Evolutionary conservation across 805 yeast species (phyloP).

Genomic region (Zygotorulaspora sp.): DNA sequence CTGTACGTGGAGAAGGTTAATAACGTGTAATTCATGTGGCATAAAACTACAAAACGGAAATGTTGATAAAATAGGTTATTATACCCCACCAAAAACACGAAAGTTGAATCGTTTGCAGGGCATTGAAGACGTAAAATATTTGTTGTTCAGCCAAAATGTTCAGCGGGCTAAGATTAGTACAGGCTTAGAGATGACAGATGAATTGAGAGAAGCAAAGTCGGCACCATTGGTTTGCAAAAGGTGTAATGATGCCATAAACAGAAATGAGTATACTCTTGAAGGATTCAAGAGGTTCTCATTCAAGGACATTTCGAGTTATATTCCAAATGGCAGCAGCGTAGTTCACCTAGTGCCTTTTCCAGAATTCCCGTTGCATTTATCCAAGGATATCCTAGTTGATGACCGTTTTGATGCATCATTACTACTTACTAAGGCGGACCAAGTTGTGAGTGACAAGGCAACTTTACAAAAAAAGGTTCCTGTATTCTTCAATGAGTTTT

Average conservation of each 20-base stretch:
- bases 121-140: constrained; percentile 26
- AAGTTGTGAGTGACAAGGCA: constrained; percentile 23
- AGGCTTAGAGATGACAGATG: constrained; percentile 7
- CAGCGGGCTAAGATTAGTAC: constrained; percentile 22
- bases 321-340: constrained; percentile 45
- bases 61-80: constrained; percentile 43
- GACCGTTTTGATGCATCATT: constrained; percentile 15
- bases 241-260: constrained; percentile 50
- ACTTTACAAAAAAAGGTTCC: constrained; percentile 24
- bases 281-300: constrained; percentile 32
- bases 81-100: constrained; percentile 26
- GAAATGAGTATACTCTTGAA: constrained; percentile 39
- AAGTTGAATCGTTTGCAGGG: constrained; percentile 6
- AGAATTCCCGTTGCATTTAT: constrained; percentile 67
- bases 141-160: constrained; percentile 30
- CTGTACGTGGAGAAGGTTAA: constrained; percentile 2
- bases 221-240: constrained; percentile 44
- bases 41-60: constrained; percentile 43
- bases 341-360: constrained; percentile 60
- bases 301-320: constrained; percentile 29
- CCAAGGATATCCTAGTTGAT: constrained; percentile 22
- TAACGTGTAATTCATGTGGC: constrained; percentile 56
- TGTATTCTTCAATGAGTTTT: constrained; percentile 33
- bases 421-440: constrained; percentile 33
- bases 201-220: constrained; percentile 12